Evolutionary conservation across 2,329 filamentous ascomycete species (phyloP).

Genomic region (Pseudogymnoascus sp.): DNA sequence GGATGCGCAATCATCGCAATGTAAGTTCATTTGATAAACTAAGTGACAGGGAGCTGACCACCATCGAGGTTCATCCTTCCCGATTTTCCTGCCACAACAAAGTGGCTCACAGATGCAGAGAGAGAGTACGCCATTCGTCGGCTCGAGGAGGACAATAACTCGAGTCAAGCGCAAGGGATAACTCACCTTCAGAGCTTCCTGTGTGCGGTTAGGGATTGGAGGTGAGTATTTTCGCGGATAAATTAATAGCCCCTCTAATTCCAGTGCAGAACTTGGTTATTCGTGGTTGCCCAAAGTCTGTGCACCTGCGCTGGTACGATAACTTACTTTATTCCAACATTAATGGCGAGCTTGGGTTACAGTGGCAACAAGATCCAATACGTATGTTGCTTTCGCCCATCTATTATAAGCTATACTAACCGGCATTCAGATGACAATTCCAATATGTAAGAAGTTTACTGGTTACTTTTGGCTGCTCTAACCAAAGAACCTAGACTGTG

Average conservation of each 20-base stretch:
- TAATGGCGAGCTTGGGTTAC: conserved; percentile 8
- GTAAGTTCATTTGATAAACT: conserved; percentile 17
- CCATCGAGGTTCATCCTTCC: conserved; percentile 21
- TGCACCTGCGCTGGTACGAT: conserved; percentile 12
- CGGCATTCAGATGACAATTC: conserved; percentile 9
- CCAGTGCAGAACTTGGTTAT: conserved; percentile 1
- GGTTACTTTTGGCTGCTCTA: neutral
- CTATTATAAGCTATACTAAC: neutral
- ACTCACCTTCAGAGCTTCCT: conserved; percentile 6
- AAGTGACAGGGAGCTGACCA: neutral
- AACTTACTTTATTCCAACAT: conserved; percentile 10
- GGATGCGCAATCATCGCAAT: conserved; percentile 26
- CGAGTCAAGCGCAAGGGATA: neutral
- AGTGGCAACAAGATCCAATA: conserved; percentile 9
- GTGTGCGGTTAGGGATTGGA: conserved; percentile 3
- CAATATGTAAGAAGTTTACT: neutral
- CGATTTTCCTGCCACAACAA: conserved; percentile 13
- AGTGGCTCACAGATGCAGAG: conserved; percentile 11
- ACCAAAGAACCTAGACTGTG: conserved; percentile 11
- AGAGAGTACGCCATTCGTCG: conserved; percentile 9
- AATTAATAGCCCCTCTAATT: neutral
- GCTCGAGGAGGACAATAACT: conserved; percentile 5
- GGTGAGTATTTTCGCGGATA: neutral
- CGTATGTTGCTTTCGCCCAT: neutral
- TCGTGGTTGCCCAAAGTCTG: conserved; percentile 9